These are phyloP conservation scores for Euphorbia lathyris DNA, from an alignment of 345 rosid genomes.

Conservation along the genomic window DNA sequence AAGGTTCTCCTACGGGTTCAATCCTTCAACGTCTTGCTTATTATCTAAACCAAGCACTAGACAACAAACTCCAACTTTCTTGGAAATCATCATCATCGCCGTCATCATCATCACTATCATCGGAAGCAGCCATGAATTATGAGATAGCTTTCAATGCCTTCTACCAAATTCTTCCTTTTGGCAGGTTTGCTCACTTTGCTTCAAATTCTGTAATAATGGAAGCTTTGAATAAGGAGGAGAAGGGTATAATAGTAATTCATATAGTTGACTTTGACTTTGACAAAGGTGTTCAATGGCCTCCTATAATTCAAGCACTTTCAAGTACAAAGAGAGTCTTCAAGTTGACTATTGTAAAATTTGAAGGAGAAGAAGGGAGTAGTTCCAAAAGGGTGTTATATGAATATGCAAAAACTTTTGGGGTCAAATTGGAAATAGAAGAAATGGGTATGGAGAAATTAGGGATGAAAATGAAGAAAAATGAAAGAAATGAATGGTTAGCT, in stretches of 20 bases:
- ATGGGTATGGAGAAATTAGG: constrained; percentile 23
- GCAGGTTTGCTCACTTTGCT: constrained; percentile 44
- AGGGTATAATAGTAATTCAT: constrained; percentile 20
- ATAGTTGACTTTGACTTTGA: constrained; percentile 41
- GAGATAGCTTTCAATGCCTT: constrained; percentile 36
- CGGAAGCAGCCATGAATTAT: constrained; percentile 23
- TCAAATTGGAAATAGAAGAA: constrained; percentile 34
- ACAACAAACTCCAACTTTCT: constrained; percentile 24
- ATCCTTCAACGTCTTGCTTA: constrained; percentile 24
- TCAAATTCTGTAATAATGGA: constrained; percentile 43
- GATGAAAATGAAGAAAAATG: constrained; percentile 19
- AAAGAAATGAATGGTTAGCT: constrained; percentile 29
- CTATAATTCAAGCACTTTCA: constrained; percentile 32
- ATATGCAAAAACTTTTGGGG: constrained; percentile 21
- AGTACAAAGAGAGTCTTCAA: constrained; percentile 9
- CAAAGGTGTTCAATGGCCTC: constrained; percentile 43
- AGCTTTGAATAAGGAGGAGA: constrained; percentile 31
- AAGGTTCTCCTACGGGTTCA: constrained; percentile 27
- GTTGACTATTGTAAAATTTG: constrained; percentile 31
- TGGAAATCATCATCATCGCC: constrained; percentile 16
- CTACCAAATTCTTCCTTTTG: constrained; percentile 37
- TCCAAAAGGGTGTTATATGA: constrained; percentile 22
- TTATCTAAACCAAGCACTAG: constrained; percentile 31
- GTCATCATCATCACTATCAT: no score
- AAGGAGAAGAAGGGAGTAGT: constrained; percentile 21